Conservation (phyloP, 176 grass and related monocot genomes). For the Oryza meridionalis region DNA sequence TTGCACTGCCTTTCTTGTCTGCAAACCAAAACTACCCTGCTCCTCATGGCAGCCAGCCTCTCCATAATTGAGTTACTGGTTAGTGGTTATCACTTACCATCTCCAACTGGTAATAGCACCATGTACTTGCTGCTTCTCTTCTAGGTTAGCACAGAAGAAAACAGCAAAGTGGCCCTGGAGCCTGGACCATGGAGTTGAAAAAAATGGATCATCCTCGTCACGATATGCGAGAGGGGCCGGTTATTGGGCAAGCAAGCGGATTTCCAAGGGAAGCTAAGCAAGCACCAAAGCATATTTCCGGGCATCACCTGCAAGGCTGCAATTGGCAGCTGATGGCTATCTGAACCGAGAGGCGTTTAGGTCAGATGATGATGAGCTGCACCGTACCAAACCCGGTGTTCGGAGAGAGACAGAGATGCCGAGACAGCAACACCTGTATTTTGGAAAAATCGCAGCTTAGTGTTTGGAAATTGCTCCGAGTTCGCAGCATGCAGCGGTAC, state of each 20-base stretch:
- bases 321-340: not conserved
- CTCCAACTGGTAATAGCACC: not conserved
- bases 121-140: not conserved
- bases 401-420: constrained; percentile 6
- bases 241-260: not conserved
- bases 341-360: not conserved
- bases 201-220: not conserved
- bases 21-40: not conserved
- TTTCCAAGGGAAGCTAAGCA: constrained; percentile 12
- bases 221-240: not conserved
- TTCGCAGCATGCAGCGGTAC: not conserved
- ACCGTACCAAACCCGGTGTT: constrained; percentile 46
- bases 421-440: constrained; percentile 18
- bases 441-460: constrained; percentile 3
- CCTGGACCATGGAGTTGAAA: not conserved
- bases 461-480: not conserved
- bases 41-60: not conserved
- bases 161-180: not conserved
- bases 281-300: not conserved
- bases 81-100: not conserved
- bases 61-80: not conserved
- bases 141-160: not conserved
- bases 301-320: not conserved
- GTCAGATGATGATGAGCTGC: constrained; percentile 53
- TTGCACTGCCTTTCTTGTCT: not conserved